phyloP scores from a whole-genome alignment of 805 yeast species.

The Candida silvatica region DNA sequence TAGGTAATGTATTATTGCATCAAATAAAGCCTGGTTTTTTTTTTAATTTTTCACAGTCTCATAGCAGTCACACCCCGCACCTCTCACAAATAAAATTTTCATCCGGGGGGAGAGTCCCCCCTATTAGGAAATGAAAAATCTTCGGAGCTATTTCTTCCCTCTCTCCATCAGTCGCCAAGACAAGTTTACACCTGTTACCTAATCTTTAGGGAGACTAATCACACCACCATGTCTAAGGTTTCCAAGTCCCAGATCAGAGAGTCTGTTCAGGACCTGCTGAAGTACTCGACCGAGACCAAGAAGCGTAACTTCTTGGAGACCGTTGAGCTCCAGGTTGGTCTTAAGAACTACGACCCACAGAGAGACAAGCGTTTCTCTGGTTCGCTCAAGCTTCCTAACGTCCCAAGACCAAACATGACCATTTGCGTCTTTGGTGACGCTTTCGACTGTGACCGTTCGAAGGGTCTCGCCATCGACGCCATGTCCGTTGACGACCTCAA shows the following conservation, averaged over 20 bases:
- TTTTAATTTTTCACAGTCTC: too few species aligned
- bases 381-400: conserved; percentile 94
- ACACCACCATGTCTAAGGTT: conserved; percentile 70
- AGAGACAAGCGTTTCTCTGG: conserved; percentile 99
- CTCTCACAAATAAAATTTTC: too few species aligned
- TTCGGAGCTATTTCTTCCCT: not conserved
- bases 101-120: conserved; percentile 7
- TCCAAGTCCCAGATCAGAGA: conserved; percentile 92
- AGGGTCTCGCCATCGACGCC: conserved; percentile 98
- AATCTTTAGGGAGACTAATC: conserved; percentile 68
- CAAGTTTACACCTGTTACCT: conserved; percentile 28
- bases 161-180: conserved; percentile 41
- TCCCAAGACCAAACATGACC: conserved; percentile 99
- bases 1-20: too few species aligned
- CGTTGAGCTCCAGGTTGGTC: conserved; percentile 98
- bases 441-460: conserved; percentile 99
- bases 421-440: conserved; percentile 99
- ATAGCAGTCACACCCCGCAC: too few species aligned
- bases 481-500: conserved; percentile 99
- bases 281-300: conserved; percentile 88
- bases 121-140: not conserved
- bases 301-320: conserved; percentile 99
- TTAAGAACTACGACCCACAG: conserved; percentile 99
- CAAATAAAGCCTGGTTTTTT: too few species aligned
- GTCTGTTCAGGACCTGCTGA: conserved; percentile 86